A percentile compares a stretch with the other conserved stretches of the same genome.
phyloP scores from a whole-genome alignment of 208 protist species.

The Leishmania braziliensis region DNA sequence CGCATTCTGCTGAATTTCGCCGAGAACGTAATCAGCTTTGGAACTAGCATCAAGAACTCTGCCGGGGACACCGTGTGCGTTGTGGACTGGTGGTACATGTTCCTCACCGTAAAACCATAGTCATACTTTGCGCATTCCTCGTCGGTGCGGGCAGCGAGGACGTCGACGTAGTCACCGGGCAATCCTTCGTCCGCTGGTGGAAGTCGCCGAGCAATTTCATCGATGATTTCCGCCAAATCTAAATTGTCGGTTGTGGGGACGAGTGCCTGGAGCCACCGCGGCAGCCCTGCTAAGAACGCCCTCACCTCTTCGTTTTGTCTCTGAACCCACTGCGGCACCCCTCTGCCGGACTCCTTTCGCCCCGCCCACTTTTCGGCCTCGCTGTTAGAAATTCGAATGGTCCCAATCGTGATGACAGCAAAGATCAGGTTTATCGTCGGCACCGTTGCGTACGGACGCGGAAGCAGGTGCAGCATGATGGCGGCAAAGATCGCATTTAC shows the following conservation, averaged over 20 bases:
- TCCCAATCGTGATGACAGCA: background rate
- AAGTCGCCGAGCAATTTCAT: conserved; percentile 24
- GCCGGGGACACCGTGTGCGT: conserved; percentile 4
- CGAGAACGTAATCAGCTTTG: conserved; percentile 1
- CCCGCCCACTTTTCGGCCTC: background rate
- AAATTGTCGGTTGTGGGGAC: background rate
- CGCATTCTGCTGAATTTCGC: background rate
- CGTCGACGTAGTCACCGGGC: conserved; percentile 19
- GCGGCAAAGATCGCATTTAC: conserved; percentile 1
- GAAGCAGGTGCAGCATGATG: conserved; percentile 5
- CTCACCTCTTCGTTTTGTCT: conserved; percentile 8
- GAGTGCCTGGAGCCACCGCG: conserved; percentile 6
- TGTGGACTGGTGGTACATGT: background rate
- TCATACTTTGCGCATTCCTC: background rate
- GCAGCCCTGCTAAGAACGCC: conserved; percentile 9
- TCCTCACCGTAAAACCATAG: background rate
- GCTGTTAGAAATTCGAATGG: background rate
- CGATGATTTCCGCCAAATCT: conserved; percentile 6
- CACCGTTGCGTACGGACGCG: background rate
- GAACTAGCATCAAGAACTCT: conserved; percentile 24
- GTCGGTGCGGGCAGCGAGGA: background rate
- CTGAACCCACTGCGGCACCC: background rate
- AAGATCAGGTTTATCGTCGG: conserved; percentile 2
- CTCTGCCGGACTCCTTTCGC: background rate
- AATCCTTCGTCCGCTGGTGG: conserved; percentile 21